Percentiles rank a stretch among this genome's conserved stretches.
Conservation (phyloP, 1,139 yeast genomes). For the Pichia sp. region DNA sequence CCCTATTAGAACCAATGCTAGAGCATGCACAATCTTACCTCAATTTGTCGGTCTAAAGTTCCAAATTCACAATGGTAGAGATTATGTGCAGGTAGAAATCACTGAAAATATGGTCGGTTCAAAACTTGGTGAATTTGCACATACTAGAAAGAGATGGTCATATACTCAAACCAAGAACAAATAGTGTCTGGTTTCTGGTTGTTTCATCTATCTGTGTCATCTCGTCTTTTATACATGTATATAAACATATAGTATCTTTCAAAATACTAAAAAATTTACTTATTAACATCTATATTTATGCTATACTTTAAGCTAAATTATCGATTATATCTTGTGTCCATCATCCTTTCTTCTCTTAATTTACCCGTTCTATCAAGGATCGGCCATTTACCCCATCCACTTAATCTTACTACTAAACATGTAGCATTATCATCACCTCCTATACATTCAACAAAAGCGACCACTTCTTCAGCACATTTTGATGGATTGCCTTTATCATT, state of each 20-base stretch:
- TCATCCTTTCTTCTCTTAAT: constrained; percentile 65
- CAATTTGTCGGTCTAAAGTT: constrained; percentile 91
- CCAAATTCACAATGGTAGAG: constrained; percentile 94
- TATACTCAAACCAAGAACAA: constrained; percentile 69
- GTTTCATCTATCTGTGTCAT: too few relatives aligned
- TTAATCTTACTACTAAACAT: constrained; percentile 68
- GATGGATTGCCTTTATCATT: constrained; percentile 75
- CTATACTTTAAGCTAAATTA: not conserved
- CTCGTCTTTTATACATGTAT: constrained; percentile 13
- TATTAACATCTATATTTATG: not conserved
- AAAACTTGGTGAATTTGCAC: constrained; percentile 91
- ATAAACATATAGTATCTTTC: constrained; percentile 7
- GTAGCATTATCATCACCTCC: constrained; percentile 97
- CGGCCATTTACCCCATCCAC: constrained; percentile 96
- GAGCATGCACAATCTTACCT: constrained; percentile 90
- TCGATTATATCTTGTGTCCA: constrained; percentile 17
- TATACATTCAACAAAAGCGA: constrained; percentile 74
- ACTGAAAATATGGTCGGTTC: constrained; percentile 98
- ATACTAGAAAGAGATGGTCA: constrained; percentile 81
- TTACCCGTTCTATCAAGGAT: constrained; percentile 75
- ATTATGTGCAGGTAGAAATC: constrained; percentile 81
- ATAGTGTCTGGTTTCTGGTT: too few relatives aligned
- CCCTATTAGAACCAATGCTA: constrained; percentile 90
- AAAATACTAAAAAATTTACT: not conserved
- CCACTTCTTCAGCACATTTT: constrained; percentile 76